phyloP scores from a whole-genome alignment of 2,329 filamentous ascomycete species.

The Colletotrichum noveboracense region DNA sequence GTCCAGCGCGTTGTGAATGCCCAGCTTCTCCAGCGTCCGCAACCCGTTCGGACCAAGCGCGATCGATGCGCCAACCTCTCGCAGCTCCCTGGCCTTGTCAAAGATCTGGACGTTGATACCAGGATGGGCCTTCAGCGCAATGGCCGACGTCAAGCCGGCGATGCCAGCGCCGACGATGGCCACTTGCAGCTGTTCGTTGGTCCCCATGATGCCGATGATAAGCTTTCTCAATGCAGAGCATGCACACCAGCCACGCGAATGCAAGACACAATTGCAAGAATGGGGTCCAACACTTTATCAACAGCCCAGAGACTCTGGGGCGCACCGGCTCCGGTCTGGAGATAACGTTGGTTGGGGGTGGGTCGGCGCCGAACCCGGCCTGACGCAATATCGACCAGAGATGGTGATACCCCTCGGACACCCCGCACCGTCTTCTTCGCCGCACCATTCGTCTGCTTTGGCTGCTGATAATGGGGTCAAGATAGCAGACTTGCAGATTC shows the following conservation, averaged over 20 bases:
- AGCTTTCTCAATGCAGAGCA: not conserved
- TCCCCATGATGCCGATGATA: not conserved
- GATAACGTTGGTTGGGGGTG: slow-evolving; percentile 3
- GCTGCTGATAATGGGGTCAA: not conserved
- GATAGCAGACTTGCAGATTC: not conserved
- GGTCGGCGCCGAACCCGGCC: slow-evolving; percentile 20
- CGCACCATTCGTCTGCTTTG: not conserved
- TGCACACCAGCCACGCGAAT: not conserved
- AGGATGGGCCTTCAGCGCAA: slow-evolving; percentile 46
- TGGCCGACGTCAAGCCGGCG: slow-evolving; percentile 52
- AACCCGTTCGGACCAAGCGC: slow-evolving; percentile 59
- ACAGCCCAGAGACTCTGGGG: not conserved
- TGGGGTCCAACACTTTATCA: not conserved
- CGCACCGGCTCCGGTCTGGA: not conserved
- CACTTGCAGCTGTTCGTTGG: slow-evolving; percentile 35
- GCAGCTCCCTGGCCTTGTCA: slow-evolving; percentile 50
- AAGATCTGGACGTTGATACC: slow-evolving; percentile 53
- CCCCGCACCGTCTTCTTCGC: not conserved
- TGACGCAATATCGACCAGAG: slow-evolving; percentile 13
- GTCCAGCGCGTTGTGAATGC: slow-evolving; percentile 49
- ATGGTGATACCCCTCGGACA: slow-evolving; percentile 15
- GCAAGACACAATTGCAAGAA: not conserved
- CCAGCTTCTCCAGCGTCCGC: slow-evolving; percentile 54
- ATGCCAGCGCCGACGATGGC: slow-evolving; percentile 57
- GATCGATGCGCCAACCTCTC: slow-evolving; percentile 53